Base-by-base conservation (phyloP, 2,329 filamentous ascomycete genomes). In the Clonostachys solani region DNA sequence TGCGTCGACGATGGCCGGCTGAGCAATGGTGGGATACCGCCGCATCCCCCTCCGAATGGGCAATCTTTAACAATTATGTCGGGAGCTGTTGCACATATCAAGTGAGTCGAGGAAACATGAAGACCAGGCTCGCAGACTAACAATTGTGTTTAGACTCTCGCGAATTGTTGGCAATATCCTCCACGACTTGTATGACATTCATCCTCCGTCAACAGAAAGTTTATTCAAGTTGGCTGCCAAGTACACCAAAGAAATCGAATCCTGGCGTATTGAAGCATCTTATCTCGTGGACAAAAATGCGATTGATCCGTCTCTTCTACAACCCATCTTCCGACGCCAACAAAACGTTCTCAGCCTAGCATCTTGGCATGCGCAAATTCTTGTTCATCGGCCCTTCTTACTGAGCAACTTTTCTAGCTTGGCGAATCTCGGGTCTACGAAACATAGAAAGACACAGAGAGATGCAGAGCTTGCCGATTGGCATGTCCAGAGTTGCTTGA, bases 1-100 rank as follows among this genome's bases (percentile, higher is more conserved):
- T 62, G 67, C 19, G 68, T 81, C 8, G 78, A 82, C 47, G 81
- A 85, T 16, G 49, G 69, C 72, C 47, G 69, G 78, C 49, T 68
- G 76, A 40, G 36, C 13, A 33, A 40, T 18, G 44, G 50, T 17
- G 1, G 45, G 44, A 10, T 45, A 40, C 12, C 17, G 19, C 8
- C 33, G 6, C 47, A 10, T n/a, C 47, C 15, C 12, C 43, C 17
- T 18, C 36, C 17, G 12, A 19, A 43, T 4, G 40, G 33, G 6
- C 29, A 15, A n/a, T 33, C 17, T n/a, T 53, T 42, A 6, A 57
- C 56, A 0, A 48, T 64, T 8, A 65, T 65, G 59, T 54, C 62
- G 13, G 64, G 57, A 1, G 54, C 63, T 2, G 47, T 66, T 17
- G 63, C 64, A 8, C 63, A 68, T 44, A 55, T 65, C 35, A 65